Percentiles rank a stretch among this genome's conserved stretches.
Evolutionary conservation across 2,329 filamentous ascomycete species (phyloP).

Genomic region (Simplicillium sp.): DNA sequence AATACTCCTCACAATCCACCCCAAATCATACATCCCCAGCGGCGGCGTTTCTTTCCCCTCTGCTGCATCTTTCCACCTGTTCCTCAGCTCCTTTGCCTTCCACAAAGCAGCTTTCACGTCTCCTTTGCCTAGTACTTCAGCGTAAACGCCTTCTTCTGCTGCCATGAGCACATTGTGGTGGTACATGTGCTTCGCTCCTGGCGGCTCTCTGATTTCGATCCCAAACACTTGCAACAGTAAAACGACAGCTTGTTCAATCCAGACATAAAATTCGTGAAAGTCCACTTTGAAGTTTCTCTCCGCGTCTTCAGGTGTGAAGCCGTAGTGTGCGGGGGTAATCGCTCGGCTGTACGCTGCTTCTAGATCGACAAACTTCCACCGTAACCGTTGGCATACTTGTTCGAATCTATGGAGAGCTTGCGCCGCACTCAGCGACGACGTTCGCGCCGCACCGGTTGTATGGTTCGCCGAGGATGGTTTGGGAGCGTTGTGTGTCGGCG

Average conservation of each 20-base stretch:
- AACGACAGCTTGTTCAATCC: slow-evolving; percentile 62
- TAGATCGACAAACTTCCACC: slow-evolving; percentile 55
- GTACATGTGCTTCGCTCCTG: slow-evolving; percentile 38
- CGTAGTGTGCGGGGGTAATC: slow-evolving; percentile 22
- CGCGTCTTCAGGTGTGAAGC: slow-evolving; percentile 31
- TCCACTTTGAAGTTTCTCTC: slow-evolving; percentile 70
- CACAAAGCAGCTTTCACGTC: slow-evolving; percentile 49
- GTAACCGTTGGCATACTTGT: slow-evolving; percentile 49
- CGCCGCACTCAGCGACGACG: slow-evolving; percentile 12
- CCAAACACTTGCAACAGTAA: slow-evolving; percentile 57
- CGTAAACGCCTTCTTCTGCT: slow-evolving; percentile 48
- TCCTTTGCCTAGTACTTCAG: slow-evolving; percentile 44
- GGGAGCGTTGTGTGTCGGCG: slow-evolving; percentile 4
- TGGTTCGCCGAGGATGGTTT: slow-evolving; percentile 4
- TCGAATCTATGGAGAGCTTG: slow-evolving; percentile 47
- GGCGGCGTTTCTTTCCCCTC: slow-evolving; percentile 27
- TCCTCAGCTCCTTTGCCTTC: slow-evolving; percentile 60
- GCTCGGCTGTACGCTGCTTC: slow-evolving; percentile 46
- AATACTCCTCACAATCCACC: slow-evolving; percentile 47
- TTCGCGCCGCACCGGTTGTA: slow-evolving; percentile 6
- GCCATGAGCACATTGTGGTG: slow-evolving; percentile 60
- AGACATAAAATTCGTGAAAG: slow-evolving; percentile 67
- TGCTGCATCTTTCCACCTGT: slow-evolving; percentile 63
- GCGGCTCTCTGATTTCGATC: slow-evolving; percentile 30
- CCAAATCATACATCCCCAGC: slow-evolving; percentile 52